Evolutionary conservation across 768 basidiomycete genomes (phyloP), one percentile per base, ranked within the genome.

Genomic region (Mrakia blollopis): DNA sequence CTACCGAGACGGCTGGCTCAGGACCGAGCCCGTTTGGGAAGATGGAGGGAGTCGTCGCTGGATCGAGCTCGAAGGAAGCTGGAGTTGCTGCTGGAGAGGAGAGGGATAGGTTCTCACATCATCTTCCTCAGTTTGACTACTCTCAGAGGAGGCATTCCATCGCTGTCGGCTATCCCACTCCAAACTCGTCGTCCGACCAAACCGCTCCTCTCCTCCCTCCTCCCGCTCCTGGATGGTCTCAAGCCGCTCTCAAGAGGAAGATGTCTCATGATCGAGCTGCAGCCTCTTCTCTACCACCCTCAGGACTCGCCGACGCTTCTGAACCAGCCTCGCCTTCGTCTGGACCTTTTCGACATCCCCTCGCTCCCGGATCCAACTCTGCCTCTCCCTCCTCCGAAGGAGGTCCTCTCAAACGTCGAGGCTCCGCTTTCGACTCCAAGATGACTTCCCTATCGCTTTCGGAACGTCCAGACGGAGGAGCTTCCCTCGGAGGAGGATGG

Each of bases 361-460:
- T 70, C 52, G 28, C 50, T 35, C 52, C 72, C 41, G 54, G 25
- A 14, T 73, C 72, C 28, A 37, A 60, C 37, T 74, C 73, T 11
- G 60, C 73, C 25, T 63, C 41, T n/a, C 35, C 39, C 25, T 71
- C 50, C 1, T 50, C 47, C 44, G 69, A 77, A 65, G 76, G 76
- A 16, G 76, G 76, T 2, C 76, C 76, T 23, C 37, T 41, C 69
- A 94, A 94, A 83, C 89, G 93, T 80, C 88, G 93, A 68, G 91
- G 92, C 44, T 94, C 93, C 25, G 88, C 91, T 32, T 88, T 92
- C 80, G 93, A 94, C 80, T 89, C 91, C 11, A 78, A 76, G 75
- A 80, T 78, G 78, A 60, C 69, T 3, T 63, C 71, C 2, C 70
- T 77, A 28, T 63, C 76, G 23, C 74, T 75, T 35, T 50, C 50